phyloP scores from a whole-genome alignment of 768 basidiomycete genomes.

The Calocybe gangraenosa region DNA sequence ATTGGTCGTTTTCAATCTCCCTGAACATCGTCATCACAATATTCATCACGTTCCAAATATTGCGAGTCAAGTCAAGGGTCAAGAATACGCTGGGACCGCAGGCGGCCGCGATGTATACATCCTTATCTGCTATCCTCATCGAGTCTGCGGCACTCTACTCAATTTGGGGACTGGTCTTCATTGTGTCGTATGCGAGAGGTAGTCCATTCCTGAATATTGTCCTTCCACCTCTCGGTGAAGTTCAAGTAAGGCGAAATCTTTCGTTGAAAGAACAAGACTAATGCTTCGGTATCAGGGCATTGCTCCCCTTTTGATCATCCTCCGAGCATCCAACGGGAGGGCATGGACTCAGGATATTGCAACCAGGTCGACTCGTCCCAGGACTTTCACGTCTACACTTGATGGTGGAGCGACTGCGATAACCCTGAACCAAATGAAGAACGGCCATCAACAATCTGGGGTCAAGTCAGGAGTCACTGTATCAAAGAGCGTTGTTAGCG shows the following conservation, averaged over 20 bases:
- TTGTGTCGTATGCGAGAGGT: conserved; percentile 27
- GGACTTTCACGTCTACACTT: neutral
- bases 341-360: conserved; percentile 1
- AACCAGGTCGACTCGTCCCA: neutral
- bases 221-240: conserved; percentile 17
- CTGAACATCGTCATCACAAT: conserved; percentile 34
- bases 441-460: neutral
- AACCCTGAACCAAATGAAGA: neutral
- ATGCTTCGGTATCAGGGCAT: neutral
- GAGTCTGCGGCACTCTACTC: conserved; percentile 35
- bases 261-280: no score
- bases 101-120: conserved; percentile 26
- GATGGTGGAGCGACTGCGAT: neutral
- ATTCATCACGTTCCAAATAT: conserved; percentile 32
- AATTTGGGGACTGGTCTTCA: conserved; percentile 25
- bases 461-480: neutral
- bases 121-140: conserved; percentile 29
- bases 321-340: conserved; percentile 2
- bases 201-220: conserved; percentile 25
- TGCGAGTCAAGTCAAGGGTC: conserved; percentile 22
- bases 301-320: conserved; percentile 7
- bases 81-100: conserved; percentile 18
- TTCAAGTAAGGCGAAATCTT: neutral
- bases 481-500: neutral
- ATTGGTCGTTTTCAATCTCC: conserved; percentile 30